Percentiles rank a stretch among this genome's conserved stretches.
Conservation (phyloP, 108 stramenopile species). For the Fragilariopsis cylindrus region DNA sequence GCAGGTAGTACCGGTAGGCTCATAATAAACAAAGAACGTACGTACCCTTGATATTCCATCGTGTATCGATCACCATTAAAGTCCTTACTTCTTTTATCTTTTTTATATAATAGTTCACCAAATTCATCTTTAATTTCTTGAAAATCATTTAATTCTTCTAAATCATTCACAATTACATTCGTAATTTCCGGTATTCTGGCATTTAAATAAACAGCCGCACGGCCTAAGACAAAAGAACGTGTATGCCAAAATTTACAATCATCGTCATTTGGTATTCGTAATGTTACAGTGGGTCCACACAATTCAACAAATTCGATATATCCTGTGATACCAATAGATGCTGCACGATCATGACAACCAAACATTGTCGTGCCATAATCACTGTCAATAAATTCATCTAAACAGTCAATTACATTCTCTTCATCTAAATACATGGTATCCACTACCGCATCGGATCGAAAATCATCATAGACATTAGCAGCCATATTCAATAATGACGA, state of each 20-base stretch:
- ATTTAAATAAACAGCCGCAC: constrained; percentile 80
- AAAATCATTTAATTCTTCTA: constrained; percentile 65
- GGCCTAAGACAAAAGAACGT: constrained; percentile 66
- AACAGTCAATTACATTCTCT: constrained; percentile 54
- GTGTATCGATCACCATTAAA: constrained; percentile 78
- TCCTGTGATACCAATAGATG: constrained; percentile 59
- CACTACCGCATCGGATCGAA: constrained; percentile 58
- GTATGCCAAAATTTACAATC: constrained; percentile 65
- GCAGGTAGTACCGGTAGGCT: no score
- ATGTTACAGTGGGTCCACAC: constrained; percentile 61
- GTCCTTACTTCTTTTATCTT: constrained; percentile 59
- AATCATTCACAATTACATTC: constrained; percentile 48
- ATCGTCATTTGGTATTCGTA: constrained; percentile 32
- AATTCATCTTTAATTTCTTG: constrained; percentile 68
- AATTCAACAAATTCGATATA: constrained; percentile 63
- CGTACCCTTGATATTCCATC: constrained; percentile 79
- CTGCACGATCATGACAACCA: constrained; percentile 63
- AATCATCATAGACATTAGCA: constrained; percentile 71
- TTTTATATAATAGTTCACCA: constrained; percentile 59
- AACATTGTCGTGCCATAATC: constrained; percentile 82
- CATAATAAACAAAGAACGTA: not conserved
- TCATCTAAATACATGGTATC: constrained; percentile 49
- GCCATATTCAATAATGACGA: not conserved
- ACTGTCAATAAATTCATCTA: constrained; percentile 66
- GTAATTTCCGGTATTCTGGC: constrained; percentile 77